These are phyloP conservation scores for Beauveria sp. DNA, from an alignment of 2,329 filamentous ascomycete genomes.

Conservation along the genomic window DNA sequence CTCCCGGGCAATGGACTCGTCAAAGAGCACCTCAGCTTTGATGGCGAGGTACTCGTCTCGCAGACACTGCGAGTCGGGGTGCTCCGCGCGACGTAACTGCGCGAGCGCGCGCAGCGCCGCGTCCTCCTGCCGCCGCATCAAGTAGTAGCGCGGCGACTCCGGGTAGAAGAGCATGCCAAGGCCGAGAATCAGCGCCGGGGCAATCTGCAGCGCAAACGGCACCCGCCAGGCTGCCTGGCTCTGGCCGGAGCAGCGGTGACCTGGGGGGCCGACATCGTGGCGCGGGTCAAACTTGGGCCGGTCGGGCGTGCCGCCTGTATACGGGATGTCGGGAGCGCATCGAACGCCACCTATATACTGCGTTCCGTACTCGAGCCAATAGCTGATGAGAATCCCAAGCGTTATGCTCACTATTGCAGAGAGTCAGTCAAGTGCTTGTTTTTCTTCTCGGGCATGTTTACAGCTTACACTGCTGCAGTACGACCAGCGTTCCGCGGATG, in stretches of 20 bases:
- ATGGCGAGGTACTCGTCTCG: conserved; percentile 27
- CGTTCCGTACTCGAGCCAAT: conserved; percentile 35
- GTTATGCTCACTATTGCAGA: conserved; percentile 26
- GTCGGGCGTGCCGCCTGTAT: conserved; percentile 32
- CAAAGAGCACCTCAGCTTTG: conserved; percentile 30
- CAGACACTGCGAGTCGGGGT: conserved; percentile 22
- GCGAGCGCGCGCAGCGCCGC: conserved; percentile 24
- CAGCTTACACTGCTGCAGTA: conserved; percentile 27
- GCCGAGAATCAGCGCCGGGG: conserved; percentile 47
- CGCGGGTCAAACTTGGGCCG: conserved; percentile 34
- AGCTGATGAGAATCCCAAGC: conserved; percentile 34
- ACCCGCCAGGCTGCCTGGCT: conserved; percentile 37
- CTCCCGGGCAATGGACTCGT: conserved; percentile 21
- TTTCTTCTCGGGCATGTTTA: neutral
- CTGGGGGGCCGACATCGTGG: conserved; percentile 30
- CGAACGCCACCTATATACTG: conserved; percentile 34
- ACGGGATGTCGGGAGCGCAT: conserved; percentile 38
- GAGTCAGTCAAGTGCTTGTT: neutral
- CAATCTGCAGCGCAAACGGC: conserved; percentile 43
- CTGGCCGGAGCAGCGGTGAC: conserved; percentile 33
- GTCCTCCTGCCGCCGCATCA: conserved; percentile 25
- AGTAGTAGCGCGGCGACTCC: conserved; percentile 26
- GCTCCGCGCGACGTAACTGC: conserved; percentile 23
- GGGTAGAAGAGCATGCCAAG: conserved; percentile 47
- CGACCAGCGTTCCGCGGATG: conserved; percentile 40